phyloP scores from a whole-genome alignment of 2,329 filamentous ascomycete genomes.

The Exophiala mesophila region DNA sequence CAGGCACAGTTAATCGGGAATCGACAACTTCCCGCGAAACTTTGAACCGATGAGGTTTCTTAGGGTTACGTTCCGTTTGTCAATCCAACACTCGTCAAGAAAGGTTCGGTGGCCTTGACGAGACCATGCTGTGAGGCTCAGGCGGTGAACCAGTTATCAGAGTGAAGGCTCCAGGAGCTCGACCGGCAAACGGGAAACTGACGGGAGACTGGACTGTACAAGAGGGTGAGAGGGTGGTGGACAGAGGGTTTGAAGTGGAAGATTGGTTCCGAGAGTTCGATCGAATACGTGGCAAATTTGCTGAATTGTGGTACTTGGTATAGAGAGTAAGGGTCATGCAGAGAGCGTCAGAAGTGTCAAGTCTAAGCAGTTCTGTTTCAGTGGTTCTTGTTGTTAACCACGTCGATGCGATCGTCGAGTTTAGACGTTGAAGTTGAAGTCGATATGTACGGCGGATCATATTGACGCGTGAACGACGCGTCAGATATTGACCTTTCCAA shows the following conservation, averaged over 20 bases:
- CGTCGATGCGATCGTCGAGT: too few species aligned
- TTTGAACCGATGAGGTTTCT: conserved; percentile 65
- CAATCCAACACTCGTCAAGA: conserved; percentile 51
- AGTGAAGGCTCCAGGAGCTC: conserved; percentile 46
- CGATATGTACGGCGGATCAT: too few species aligned
- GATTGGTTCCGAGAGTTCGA: conserved; percentile 13
- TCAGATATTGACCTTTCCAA: too few species aligned
- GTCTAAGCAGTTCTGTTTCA: too few species aligned
- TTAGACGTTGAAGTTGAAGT: too few species aligned
- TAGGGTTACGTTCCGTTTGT: conserved; percentile 96
- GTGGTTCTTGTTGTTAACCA: too few species aligned
- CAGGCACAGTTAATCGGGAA: conserved; percentile 58
- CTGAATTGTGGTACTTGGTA: conserved; percentile 11
- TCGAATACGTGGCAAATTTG: conserved; percentile 2
- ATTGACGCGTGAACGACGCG: too few species aligned
- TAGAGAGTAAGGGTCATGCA: conserved; percentile 11
- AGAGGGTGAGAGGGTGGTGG: conserved; percentile 36
- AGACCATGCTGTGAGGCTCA: conserved; percentile 57
- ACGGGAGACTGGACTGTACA: conserved; percentile 70
- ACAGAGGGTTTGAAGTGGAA: conserved; percentile 24
- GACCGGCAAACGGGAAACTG: conserved; percentile 71
- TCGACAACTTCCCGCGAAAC: conserved; percentile 70
- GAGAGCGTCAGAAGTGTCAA: too few species aligned
- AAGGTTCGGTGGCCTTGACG: conserved; percentile 35
- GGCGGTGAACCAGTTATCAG: conserved; percentile 47